Conservation (phyloP, 805 yeast species). For the Myxozyma geophila region DNA sequence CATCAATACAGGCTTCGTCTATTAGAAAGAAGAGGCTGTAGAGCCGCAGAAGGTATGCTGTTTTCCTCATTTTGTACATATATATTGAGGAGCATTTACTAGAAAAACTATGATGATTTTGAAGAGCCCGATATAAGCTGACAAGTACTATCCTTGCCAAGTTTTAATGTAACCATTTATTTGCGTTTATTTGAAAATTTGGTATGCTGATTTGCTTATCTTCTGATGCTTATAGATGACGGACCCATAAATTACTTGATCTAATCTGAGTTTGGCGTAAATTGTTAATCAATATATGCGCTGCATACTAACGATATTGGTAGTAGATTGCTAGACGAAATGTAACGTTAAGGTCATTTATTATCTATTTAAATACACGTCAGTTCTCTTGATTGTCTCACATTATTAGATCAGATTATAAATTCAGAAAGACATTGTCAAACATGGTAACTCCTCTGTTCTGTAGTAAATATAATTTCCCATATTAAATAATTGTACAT, state of each 20-base stretch:
- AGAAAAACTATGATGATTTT: conserved; percentile 6
- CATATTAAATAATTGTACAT: background rate
- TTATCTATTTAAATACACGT: no score
- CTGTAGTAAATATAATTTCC: background rate
- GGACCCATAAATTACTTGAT: conserved; percentile 20
- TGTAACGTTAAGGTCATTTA: no score
- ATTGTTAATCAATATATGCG: background rate
- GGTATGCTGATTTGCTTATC: background rate
- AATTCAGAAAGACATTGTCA: background rate
- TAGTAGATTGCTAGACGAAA: no score
- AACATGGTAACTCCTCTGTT: background rate
- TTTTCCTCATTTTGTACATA: background rate
- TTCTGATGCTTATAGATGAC: background rate
- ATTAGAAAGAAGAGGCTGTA: conserved; percentile 1
- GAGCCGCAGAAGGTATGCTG: background rate
- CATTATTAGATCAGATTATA: background rate
- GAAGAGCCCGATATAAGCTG: background rate
- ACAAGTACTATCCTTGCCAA: background rate
- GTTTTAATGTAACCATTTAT: background rate
- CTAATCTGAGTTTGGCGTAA: conserved; percentile 20
- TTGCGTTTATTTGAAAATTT: background rate
- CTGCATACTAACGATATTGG: no score
- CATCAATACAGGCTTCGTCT: conserved; percentile 6
- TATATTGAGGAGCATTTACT: background rate
- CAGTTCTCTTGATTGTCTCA: no score